Evolutionary conservation across 805 yeast species (phyloP), one percentile per base, ranked within the genome.

Genomic region (Helenozyma rhizophorensis): DNA sequence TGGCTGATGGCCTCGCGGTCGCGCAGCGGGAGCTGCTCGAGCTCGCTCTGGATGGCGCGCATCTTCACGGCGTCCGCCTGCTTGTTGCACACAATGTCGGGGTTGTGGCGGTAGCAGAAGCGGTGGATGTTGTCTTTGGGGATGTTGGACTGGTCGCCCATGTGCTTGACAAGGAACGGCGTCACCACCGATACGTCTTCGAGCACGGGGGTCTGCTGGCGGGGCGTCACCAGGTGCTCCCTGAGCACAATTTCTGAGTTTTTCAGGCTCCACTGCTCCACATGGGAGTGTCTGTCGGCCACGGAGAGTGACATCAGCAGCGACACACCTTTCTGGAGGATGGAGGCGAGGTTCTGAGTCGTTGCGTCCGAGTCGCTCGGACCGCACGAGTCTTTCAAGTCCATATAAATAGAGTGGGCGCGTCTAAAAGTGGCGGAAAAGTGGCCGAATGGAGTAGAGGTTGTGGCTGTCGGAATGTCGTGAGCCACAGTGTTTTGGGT

Each of bases 41-140:
- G 51, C 28, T 62, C 58, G 12, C 53, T 41, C 53, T 85, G 94
- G 27, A 86, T 72, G 36, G 74, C 74, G 23, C 69, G 68, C 81
- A 84, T 74, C 48, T 76, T 74, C 23, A 55, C 53, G 35, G 74
- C 78, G 54, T 83, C 94, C 1, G 83, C 74, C 36, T 68, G 70
- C 39, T 80, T 80, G 53, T 80, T 80, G 50, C 87, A 77, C 28
- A 79, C 78, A 27, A 85, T 72, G 35, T 86, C 89, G 3, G 97
- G 97, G 52, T 90, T 86, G 58, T 90, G 98, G 33, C 97, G 68
- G 58, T 90, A 90, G 54, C 98, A 90, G 60, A 76, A 90, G 44
- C 72, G 72, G 47, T 78, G 82, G 51, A 70, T 74, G 46, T 76
- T 72, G 43, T 72, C 81, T 28, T 55, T 51, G 14, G 72, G 69